A percentile compares a stretch with the other conserved stretches of the same genome.
Conservation (phyloP, 345 rosid species). For the Eucalyptus tenuipes region DNA sequence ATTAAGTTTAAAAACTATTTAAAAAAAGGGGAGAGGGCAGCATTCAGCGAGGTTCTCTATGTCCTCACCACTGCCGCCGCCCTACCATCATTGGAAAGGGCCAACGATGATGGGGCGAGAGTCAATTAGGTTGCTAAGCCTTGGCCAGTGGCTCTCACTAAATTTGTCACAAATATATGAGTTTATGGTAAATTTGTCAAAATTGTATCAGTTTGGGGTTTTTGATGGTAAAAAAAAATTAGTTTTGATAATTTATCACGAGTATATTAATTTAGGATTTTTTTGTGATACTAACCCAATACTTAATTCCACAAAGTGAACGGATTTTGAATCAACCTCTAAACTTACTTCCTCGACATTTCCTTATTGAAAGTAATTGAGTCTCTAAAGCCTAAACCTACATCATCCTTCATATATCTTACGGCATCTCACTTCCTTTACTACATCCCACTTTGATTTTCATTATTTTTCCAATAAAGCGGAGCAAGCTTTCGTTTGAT, state of each 20-base stretch:
- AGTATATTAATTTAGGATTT: too few relatives aligned
- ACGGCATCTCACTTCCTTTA: not conserved
- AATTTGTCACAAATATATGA: too few relatives aligned
- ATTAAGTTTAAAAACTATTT: too few relatives aligned
- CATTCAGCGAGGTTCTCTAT: fast-evolving
- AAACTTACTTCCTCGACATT: not conserved
- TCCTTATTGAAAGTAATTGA: not conserved
- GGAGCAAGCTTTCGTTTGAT: not conserved
- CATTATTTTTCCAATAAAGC: not conserved
- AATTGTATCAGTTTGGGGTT: fast-evolving
- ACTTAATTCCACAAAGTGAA: not conserved
- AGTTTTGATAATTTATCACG: too few relatives aligned
- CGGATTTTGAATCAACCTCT: not conserved
- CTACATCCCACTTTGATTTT: not conserved
- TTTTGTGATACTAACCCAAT: not conserved
- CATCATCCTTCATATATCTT: not conserved
- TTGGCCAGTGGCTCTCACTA: fast-evolving
- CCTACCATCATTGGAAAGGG: too few relatives aligned
- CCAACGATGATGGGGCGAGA: too few relatives aligned
- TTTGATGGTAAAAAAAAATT: too few relatives aligned
- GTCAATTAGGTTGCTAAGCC: too few relatives aligned
- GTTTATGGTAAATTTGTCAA: too few relatives aligned
- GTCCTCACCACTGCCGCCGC: too few relatives aligned
- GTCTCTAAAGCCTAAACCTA: not conserved
- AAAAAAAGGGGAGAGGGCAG: too few relatives aligned